Conservation (phyloP, 164 flowering plant genomes). For the Kingdonia uniflora region DNA sequence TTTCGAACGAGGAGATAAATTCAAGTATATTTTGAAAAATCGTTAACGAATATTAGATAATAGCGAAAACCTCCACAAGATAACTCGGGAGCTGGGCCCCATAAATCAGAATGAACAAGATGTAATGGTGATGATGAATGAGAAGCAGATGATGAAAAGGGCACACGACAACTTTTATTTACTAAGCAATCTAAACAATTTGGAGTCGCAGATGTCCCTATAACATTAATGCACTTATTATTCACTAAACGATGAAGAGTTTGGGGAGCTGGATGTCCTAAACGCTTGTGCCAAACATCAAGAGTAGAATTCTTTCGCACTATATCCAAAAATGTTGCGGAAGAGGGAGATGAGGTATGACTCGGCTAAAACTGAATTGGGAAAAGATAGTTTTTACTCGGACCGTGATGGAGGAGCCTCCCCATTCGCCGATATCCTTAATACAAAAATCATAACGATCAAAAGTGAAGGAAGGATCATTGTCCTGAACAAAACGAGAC, state of each 20-base stretch:
- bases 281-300: not conserved
- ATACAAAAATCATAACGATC: not conserved
- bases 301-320: not conserved
- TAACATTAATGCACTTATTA: not conserved
- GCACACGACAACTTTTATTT: not conserved
- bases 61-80: not conserved
- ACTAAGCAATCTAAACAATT: not conserved
- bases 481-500: not conserved
- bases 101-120: not conserved
- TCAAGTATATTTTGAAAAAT: not conserved
- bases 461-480: not conserved
- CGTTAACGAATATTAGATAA: not conserved
- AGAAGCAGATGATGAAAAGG: not conserved
- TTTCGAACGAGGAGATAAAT: not conserved
- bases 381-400: not conserved
- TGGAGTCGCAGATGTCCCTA: not conserved
- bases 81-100: not conserved
- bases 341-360: not conserved
- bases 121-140: not conserved
- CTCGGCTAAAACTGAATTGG: not conserved
- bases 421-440: too few species aligned
- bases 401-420: not conserved
- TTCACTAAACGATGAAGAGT: not conserved
- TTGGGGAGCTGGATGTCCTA: not conserved
- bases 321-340: not conserved